A percentile compares a stretch with the other conserved stretches of the same genome.
Conservation (phyloP, 495 filamentous ascomycete genomes). For the Hypoxylon subgilvum region DNA sequence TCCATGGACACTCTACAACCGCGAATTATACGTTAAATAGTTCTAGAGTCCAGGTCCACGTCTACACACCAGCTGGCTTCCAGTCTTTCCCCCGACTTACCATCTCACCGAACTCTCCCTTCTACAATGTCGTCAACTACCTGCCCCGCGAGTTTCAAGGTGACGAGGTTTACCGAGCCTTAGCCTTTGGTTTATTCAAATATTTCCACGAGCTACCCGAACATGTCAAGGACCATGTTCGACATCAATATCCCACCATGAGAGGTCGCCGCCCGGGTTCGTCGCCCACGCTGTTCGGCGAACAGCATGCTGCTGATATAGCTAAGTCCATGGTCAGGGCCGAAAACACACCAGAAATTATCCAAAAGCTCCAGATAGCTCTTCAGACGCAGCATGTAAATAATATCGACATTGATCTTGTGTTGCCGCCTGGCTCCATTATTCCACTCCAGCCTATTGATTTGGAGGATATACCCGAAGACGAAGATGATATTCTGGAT, state of each 20-base stretch:
- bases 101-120: constrained; percentile 90
- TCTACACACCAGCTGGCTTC: constrained; percentile 86
- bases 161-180: constrained; percentile 83
- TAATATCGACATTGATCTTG: constrained; percentile 86
- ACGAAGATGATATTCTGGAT: constrained; percentile 66
- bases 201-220: constrained; percentile 90
- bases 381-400: constrained; percentile 77
- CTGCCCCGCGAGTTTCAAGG: constrained; percentile 94
- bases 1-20: constrained; percentile 83
- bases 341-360: constrained; percentile 74
- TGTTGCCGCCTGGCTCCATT: constrained; percentile 78
- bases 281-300: constrained; percentile 75
- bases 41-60: constrained; percentile 89
- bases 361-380: constrained; percentile 70
- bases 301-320: constrained; percentile 90
- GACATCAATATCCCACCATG: constrained; percentile 54
- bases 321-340: constrained; percentile 81
- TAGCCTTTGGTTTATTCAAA: constrained; percentile 89
- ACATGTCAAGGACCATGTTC: constrained; percentile 67
- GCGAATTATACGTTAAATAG: constrained; percentile 83
- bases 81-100: constrained; percentile 87
- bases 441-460: constrained; percentile 58
- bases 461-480: constrained; percentile 58
- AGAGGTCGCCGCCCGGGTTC: constrained; percentile 60
- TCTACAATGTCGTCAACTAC: constrained; percentile 88